Percentiles rank a stretch among this genome's conserved stretches.
Evolutionary conservation across 2,329 filamentous ascomycete species (phyloP).

Genomic region (Scolecobasidium constrictum): DNA sequence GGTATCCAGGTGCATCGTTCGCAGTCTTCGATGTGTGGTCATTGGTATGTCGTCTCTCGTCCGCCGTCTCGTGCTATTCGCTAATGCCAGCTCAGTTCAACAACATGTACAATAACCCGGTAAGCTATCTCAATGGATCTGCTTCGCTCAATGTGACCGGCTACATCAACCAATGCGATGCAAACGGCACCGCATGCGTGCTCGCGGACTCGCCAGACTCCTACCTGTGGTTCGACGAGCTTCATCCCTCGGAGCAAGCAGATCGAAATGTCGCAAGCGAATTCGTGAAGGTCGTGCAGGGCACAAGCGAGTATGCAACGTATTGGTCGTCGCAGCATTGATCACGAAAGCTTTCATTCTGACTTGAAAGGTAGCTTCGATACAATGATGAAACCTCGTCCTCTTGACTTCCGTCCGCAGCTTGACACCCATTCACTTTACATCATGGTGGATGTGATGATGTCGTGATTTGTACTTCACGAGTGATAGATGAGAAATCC

Average conservation of each 20-base stretch:
- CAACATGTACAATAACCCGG: conserved; percentile 54
- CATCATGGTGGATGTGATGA: too few species aligned
- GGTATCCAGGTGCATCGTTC: conserved; percentile 46
- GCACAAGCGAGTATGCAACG: conserved; percentile 34
- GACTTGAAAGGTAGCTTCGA: neutral
- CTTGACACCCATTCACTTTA: too few species aligned
- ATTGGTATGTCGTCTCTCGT: conserved; percentile 29
- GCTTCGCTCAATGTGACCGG: conserved; percentile 52
- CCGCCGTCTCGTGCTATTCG: neutral
- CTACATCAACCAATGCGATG: conserved; percentile 44
- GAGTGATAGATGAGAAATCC: too few species aligned
- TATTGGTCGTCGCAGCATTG: conserved; percentile 24
- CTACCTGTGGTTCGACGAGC: conserved; percentile 63
- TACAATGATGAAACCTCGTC: neutral
- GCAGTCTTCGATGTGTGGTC: conserved; percentile 57
- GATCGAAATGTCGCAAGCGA: conserved; percentile 45
- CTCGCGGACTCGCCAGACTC: conserved; percentile 38
- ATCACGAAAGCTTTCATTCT: neutral
- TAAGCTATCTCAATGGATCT: conserved; percentile 49
- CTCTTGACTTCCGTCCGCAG: too few species aligned
- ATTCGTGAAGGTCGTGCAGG: conserved; percentile 44
- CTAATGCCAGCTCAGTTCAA: conserved; percentile 31
- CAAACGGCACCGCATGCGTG: conserved; percentile 27
- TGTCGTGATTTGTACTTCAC: too few species aligned
- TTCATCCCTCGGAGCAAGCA: conserved; percentile 60